Evolutionary conservation across 2,329 filamentous ascomycete species (phyloP), one percentile per base, ranked within the genome.

Genomic region (Trematosphaeria pertusa): DNA sequence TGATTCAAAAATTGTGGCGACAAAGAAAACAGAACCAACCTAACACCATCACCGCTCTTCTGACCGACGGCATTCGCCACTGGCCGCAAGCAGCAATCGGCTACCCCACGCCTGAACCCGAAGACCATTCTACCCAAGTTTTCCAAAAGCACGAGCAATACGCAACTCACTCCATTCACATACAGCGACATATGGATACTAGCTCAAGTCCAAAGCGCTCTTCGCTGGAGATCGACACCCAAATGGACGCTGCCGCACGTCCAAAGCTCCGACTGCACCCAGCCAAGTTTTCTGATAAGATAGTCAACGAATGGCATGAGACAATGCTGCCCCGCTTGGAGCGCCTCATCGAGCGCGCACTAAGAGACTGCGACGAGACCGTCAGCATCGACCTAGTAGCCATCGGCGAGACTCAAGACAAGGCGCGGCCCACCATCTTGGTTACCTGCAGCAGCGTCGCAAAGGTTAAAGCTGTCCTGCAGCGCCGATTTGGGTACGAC

Each of bases 311-410:
- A 52, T 93, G 88, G 88, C 87, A 91, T 58, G 78, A 77, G 1
- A 80, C 80, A 2, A 73, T 91, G 46, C 88, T 90, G 76, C 86
- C 87, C 1, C 85, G 89, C 50, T 82, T 93, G 50, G 88, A 90
- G 64, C 78, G 83, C 14, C 83, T 89, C 1, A 78, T 91, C 12
- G 82, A 85, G 17, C 81, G 83, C 39, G 89, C 89, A 49, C 86
- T 91, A 60, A 82, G 82, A 54, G 88, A 88, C 58, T 81, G 89
- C 38, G 81, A 85, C 0, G 89, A 93, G 65, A 89, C 88, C 0
- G 84, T 90, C 24, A 88, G 89, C 60, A 90, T 93, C 31, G 88
- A 87, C 8, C 81, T 93, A 1, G 85, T 90, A 50, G 87, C 85
- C 0, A 84, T 91, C 31, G 89, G 89, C 14, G 85, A 88, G 41